These are phyloP conservation scores for Nannochloris sp. DNA, from an alignment of 139 green algal species.

Conservation along the genomic window DNA sequence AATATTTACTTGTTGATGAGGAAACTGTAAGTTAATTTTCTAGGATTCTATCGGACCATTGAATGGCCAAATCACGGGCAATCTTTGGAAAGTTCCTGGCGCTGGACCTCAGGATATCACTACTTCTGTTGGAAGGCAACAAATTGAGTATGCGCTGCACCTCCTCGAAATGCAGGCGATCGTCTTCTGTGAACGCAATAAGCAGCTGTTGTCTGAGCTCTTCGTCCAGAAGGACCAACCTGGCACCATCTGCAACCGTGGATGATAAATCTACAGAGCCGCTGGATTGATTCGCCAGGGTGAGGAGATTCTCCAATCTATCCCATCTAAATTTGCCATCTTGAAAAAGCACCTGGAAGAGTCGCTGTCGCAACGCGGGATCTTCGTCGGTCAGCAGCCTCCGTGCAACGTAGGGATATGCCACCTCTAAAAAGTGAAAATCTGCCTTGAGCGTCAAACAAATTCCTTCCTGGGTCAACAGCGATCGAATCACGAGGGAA, in stretches of 20 bases:
- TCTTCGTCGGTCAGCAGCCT: constrained; percentile 93
- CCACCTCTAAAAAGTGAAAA: constrained; percentile 97
- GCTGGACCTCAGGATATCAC: constrained; percentile 23
- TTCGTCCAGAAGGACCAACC: constrained; percentile 67
- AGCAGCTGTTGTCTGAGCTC: constrained; percentile 75
- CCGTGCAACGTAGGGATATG: constrained; percentile 56
- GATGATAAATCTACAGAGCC: constrained; percentile 72
- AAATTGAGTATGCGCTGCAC: constrained; percentile 50
- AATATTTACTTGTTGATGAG: constrained; percentile 84
- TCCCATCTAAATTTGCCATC: constrained; percentile 91
- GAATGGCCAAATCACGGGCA: constrained; percentile 36
- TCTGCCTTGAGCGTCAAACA: constrained; percentile 91
- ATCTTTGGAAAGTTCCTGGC: constrained; percentile 35
- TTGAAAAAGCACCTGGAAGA: constrained; percentile 86
- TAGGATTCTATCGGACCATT: constrained; percentile 38
- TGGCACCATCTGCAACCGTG: constrained; percentile 63
- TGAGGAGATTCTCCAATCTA: constrained; percentile 90
- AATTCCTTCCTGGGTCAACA: constrained; percentile 87
- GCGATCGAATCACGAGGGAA: constrained; percentile 84
- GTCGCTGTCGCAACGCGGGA: constrained; percentile 79
- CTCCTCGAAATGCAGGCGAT: constrained; percentile 80
- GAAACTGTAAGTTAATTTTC: constrained; percentile 50
- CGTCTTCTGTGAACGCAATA: constrained; percentile 89
- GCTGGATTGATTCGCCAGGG: constrained; percentile 44
- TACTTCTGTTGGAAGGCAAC: constrained; percentile 6